Evolutionary conservation across 2,329 filamentous ascomycete species (phyloP).

Genomic region (Diplodia corticola): DNA sequence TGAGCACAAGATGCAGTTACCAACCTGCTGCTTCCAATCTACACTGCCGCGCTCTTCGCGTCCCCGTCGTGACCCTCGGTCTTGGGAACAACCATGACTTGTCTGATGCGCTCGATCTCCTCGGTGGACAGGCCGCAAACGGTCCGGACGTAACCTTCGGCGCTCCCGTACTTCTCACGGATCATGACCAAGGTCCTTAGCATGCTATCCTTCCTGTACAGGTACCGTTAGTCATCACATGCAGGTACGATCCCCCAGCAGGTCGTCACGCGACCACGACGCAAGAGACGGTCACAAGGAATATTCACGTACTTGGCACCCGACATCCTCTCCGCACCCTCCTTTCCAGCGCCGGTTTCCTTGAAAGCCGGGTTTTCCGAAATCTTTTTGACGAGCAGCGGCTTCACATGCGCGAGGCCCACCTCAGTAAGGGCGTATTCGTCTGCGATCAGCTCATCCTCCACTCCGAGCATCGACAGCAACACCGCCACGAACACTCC

Average conservation of each 20-base stretch:
- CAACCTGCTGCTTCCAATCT: background rate
- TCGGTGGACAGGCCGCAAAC: slow-evolving; percentile 59
- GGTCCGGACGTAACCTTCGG: slow-evolving; percentile 62
- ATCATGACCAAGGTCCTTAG: slow-evolving; percentile 55
- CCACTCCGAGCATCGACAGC: slow-evolving; percentile 63
- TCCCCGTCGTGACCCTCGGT: background rate
- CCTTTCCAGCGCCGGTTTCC: slow-evolving; percentile 27
- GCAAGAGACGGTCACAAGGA: slow-evolving; percentile 36
- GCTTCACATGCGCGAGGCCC: slow-evolving; percentile 43
- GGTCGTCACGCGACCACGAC: slow-evolving; percentile 19
- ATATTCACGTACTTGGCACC: slow-evolving; percentile 41
- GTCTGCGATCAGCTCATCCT: slow-evolving; percentile 56
- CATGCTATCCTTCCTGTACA: slow-evolving; percentile 48
- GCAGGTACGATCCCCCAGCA: slow-evolving; percentile 21
- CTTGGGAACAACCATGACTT: background rate
- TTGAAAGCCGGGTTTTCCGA: slow-evolving; percentile 50
- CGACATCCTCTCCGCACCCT: slow-evolving; percentile 27
- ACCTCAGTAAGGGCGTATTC: slow-evolving; percentile 70
- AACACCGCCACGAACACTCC: slow-evolving; percentile 69
- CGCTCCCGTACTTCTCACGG: slow-evolving; percentile 60
- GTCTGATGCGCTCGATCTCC: slow-evolving; percentile 53
- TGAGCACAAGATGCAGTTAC: background rate
- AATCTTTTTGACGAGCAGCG: slow-evolving; percentile 44
- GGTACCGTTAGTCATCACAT: slow-evolving; percentile 30
- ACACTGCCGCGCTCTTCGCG: background rate